phyloP scores from a whole-genome alignment of 1,139 yeast species.

The Oligophagozyma castellii region DNA sequence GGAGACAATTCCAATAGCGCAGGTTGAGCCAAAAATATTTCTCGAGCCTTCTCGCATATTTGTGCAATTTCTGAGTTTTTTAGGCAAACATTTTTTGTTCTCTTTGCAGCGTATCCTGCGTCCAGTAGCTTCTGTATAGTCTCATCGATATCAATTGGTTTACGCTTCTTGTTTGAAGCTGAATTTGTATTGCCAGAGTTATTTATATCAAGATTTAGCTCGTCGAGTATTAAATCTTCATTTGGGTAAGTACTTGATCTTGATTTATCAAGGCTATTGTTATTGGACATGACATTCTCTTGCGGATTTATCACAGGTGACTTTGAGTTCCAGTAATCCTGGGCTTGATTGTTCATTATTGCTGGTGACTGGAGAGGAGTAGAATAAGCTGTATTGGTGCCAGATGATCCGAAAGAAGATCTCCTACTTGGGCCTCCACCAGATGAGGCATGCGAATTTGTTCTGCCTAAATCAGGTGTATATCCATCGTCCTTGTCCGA shows the following conservation, averaged over 20 bases:
- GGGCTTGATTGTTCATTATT: conserved; percentile 4
- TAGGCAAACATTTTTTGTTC: conserved; percentile 77
- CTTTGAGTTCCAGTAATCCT: conserved; percentile 3
- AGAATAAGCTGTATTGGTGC: conserved; percentile 5
- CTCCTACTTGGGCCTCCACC: conserved; percentile 4
- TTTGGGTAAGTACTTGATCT: background rate
- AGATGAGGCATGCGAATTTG: conserved; percentile 7
- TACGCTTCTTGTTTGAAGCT: conserved; percentile 14
- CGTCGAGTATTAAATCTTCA: conserved; percentile 1
- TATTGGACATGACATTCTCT: background rate
- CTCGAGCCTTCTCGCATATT: conserved; percentile 78
- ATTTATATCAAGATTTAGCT: background rate
- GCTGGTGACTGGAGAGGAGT: conserved; percentile 9
- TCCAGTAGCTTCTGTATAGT: conserved; percentile 79
- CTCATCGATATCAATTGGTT: conserved; percentile 66
- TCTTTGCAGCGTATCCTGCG: conserved; percentile 90
- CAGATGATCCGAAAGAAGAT: conserved; percentile 4
- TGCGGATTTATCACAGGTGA: background rate
- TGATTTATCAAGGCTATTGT: background rate
- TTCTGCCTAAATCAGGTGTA: conserved; percentile 2
- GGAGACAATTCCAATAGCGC: conserved; percentile 78
- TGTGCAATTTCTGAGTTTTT: conserved; percentile 78
- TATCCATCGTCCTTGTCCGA: conserved; percentile 2
- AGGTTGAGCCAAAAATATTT: conserved; percentile 80
- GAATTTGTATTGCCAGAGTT: background rate